Evolutionary conservation across 805 yeast species (phyloP).

Genomic region (Saturnispora sanitii): DNA sequence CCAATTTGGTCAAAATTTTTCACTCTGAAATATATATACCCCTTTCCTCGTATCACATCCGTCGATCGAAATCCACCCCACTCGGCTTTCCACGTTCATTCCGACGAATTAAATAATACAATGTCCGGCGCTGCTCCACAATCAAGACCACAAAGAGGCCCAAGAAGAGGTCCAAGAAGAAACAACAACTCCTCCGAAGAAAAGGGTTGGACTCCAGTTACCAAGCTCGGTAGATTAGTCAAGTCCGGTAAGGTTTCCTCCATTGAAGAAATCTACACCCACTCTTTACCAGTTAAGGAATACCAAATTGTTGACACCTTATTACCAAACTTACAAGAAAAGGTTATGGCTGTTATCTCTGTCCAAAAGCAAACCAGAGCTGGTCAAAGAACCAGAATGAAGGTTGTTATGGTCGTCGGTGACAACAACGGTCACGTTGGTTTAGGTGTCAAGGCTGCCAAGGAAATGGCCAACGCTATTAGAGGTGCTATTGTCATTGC

Average conservation of each 20-base stretch:
- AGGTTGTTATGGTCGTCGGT: slow-evolving; percentile 99
- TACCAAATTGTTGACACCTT: slow-evolving; percentile 96
- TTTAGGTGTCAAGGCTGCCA: slow-evolving; percentile 99
- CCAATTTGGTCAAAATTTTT: not conserved
- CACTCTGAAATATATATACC: not conserved
- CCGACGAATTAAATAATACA: slow-evolving; percentile 34
- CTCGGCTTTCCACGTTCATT: slow-evolving; percentile 64
- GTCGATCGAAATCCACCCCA: slow-evolving; percentile 62
- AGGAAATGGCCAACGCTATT: slow-evolving; percentile 99
- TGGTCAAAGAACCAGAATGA: slow-evolving; percentile 99
- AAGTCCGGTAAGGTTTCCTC: slow-evolving; percentile 96
- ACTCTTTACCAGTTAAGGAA: slow-evolving; percentile 99
- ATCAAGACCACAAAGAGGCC: slow-evolving; percentile 35
- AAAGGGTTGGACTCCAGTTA: slow-evolving; percentile 99
- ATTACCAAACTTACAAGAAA: slow-evolving; percentile 93
- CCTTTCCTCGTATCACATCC: slow-evolving; percentile 9
- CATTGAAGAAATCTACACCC: slow-evolving; percentile 97
- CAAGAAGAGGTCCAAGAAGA: slow-evolving; percentile 48
- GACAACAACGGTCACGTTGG: slow-evolving; percentile 99
- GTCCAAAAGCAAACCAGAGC: slow-evolving; percentile 99
- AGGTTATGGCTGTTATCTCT: slow-evolving; percentile 99
- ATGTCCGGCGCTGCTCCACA: slow-evolving; percentile 36
- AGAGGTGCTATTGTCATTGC: slow-evolving; percentile 99
- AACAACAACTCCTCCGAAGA: slow-evolving; percentile 85
- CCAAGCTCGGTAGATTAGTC: slow-evolving; percentile 99